Base-by-base conservation (phyloP, 116 monocot genomes). In the Papilionanthe hybrid region DNA sequence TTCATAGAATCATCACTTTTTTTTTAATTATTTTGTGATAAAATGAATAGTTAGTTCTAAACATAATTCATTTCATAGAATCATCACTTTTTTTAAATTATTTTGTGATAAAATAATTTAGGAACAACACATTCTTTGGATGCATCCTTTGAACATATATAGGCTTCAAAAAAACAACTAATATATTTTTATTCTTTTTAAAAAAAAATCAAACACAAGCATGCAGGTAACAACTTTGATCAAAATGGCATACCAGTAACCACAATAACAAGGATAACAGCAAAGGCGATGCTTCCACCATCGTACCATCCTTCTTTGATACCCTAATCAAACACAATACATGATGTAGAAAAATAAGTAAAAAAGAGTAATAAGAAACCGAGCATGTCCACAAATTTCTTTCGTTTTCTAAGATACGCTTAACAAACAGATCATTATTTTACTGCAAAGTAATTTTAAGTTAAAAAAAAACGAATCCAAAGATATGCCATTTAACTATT, bases 301-400 rank as follows among this genome's bases (percentile, higher is more conserved):
- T 99, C 99, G 79, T 95, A 99, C 99, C 99, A 99, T 78, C 95
- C 99, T 86, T 99, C 91, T 85, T 92, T 89, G n/a, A 89, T 22
- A 58, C 99, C 93, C 99, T 99, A 78, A 76, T 65, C 32, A 75
- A 80, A 72, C 27, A 67, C 1, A 80, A 72, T 41, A 67, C 4
- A 77, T 65, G 27, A 23, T 83, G 30, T 4, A 47, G 20, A 43
- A 30, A 75, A 44, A 18, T 75, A 47, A 48, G 75, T 12, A 72
- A 47, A 75, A 15, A 22, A 42, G 18, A 23, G 42, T 19, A 72
- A 43, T 69, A 12, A 5, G 43, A 72, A 72, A n/a, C 18, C 42
- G 22, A 20, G 12, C 15, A 8, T 44, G 69, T 69, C 9, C 17
- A 71, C 17, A 71, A 13, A 71, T 11, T 6, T 29, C 11, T 12